phyloP scores from a whole-genome alignment of 2,329 filamentous ascomycete genomes.

The Neofusicoccum laricinum region DNA sequence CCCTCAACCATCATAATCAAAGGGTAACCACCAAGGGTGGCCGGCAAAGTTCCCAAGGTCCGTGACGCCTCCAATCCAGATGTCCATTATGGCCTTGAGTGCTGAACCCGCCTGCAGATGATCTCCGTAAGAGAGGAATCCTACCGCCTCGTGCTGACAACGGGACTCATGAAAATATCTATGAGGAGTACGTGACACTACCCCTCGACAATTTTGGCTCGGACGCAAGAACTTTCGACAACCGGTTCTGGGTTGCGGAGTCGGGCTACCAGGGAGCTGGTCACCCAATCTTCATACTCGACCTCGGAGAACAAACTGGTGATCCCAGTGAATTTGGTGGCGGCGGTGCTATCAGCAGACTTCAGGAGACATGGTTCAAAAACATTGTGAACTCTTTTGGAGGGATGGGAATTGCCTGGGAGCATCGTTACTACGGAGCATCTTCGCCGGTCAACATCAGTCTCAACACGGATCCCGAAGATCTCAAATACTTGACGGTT shows the following conservation, averaged over 20 bases:
- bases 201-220: slow-evolving; percentile 36
- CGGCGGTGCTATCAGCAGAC: background rate
- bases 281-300: slow-evolving; percentile 37
- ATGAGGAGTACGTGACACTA: slow-evolving; percentile 31
- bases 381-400: background rate
- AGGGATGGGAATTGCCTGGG: slow-evolving; percentile 37
- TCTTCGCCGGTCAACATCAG: slow-evolving; percentile 34
- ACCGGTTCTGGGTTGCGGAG: slow-evolving; percentile 36
- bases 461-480: slow-evolving; percentile 30
- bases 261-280: slow-evolving; percentile 31
- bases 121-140: background rate
- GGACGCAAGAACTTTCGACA: slow-evolving; percentile 31
- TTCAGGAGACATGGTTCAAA: background rate
- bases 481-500: slow-evolving; percentile 36
- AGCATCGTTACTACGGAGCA: slow-evolving; percentile 42
- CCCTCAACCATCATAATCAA: background rate
- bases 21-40: background rate
- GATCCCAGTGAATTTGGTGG: background rate
- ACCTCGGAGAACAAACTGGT: slow-evolving; percentile 35
- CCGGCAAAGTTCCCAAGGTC: background rate
- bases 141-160: background rate
- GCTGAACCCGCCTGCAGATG: background rate
- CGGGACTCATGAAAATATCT: background rate
- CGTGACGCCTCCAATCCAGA: background rate
- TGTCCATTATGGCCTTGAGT: background rate